Base-by-base conservation (phyloP, 768 basidiomycete species). In the Suillus subluteus region DNA sequence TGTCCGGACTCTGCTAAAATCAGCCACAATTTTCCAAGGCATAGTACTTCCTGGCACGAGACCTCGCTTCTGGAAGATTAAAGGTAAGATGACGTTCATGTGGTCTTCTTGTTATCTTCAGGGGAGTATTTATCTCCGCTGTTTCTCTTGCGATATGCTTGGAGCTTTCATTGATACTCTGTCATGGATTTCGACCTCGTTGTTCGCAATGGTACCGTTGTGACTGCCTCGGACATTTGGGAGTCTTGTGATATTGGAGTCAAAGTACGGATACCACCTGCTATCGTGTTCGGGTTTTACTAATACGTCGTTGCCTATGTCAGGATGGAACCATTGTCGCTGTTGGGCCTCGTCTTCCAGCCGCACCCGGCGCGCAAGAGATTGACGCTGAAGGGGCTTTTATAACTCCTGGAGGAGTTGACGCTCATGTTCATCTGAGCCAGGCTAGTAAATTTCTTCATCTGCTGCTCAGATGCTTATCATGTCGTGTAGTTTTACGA, bases 301-400 rank as follows among this genome's bases (percentile, higher is more conserved):
- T 44, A 32, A 59, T n/a, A 15, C 7, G 12, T 65, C 5, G 5
- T 9, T 32, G 12, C 44, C 16, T 32, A 41, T 43, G 11, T 41
- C 23, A 75, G 64, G 70, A 78, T 59, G 79, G 79, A 62, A 74
- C 75, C 43, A 72, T 79, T 15, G 66, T 69, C 13, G 70, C 73
- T 43, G 66, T 80, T 30, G 77, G 69, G 40, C 56, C 65, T 61
- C 46, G 61, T 35, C 58, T 70, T 23, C 66, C 46, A 65, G 35
- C 58, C 62, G 35, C 58, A 70, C 61, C 56, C 2, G 70, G 69
- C 3, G 76, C 71, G 58, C 55, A 74, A 63, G 73, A 75, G 37
- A 79, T 80, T 40, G 79, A 80, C 63, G 79, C 76, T 23, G 74
- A 78, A 43, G 79, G 79, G 3, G 78, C 73, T 6, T 79, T 69